Base-by-base conservation (phyloP, 306 rosid genomes). In the Cucurbita maxima region DNA sequence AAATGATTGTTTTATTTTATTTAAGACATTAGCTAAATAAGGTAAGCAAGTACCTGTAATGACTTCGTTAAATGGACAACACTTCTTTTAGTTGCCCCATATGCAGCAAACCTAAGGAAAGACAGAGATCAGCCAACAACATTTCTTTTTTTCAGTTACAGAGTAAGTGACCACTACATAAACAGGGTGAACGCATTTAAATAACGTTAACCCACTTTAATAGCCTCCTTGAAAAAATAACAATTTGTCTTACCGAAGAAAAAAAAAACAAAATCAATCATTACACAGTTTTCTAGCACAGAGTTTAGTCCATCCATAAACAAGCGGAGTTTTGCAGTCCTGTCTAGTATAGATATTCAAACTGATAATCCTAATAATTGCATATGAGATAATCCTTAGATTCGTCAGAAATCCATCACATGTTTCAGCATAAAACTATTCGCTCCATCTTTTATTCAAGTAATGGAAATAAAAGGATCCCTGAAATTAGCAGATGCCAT, bases 81-180 rank as follows among this genome's bases (percentile, higher is more conserved):
- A 58, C 98, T 93, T 80, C 98, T 89, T 82, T 93, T 93, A 76
- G 98, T 93, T 79, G 98, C 98, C 81, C 98, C 98, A 58, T 93
- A 90, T 34, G 98, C 98, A 79, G 98, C 97, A 90, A 93, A 93
- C 83, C 98, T 93, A 78, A 43, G 76, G 68, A 73, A 76, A 72
- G 38, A 45, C 55, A 51, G 60, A 72, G 34, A 68, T 52, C 13
- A 72, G 15, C 57, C 40, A 76, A 38, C 50, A 8, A 44, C 18
- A 11, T 18, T 59, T 34, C 44, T 36, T 30, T 30, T 30, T 30
- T 30, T 30, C 34, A 30, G 34, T 30, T 30, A 30, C 34, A 30
- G 9, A 67, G 72, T 73, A 75, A 60, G 38, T 56, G 76, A 58
- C 30, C n/a, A 12, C 52, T 37, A 58, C 43, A 58, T 71, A 50